These are phyloP conservation scores for Eimeria praecox DNA, from an alignment of 169 alveolate genomes.

Conservation along the genomic window DNA sequence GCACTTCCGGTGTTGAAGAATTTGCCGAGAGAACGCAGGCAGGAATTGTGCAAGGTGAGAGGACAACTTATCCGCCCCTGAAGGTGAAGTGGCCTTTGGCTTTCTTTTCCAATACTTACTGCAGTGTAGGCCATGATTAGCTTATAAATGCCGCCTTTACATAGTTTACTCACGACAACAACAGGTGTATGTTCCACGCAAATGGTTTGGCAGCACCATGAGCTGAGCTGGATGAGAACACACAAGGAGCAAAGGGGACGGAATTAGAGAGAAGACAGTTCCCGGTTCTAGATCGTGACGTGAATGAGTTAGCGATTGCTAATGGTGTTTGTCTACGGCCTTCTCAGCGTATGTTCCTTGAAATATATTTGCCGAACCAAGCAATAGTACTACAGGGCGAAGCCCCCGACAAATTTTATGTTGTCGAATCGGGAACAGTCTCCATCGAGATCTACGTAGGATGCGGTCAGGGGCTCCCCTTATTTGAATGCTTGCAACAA, in stretches of 20 bases:
- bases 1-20: constrained; percentile 81
- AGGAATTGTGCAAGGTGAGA: constrained; percentile 74
- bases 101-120: not conserved
- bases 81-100: not conserved
- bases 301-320: not conserved
- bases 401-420: constrained; percentile 85
- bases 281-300: not conserved
- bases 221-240: not conserved
- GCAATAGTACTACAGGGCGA: constrained; percentile 89
- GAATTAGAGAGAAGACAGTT: not conserved
- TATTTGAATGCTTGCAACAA: not conserved
- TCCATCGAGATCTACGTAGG: constrained; percentile 87
- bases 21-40: constrained; percentile 73
- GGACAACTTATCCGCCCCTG: not conserved
- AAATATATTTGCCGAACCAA: constrained; percentile 83
- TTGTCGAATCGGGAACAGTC: constrained; percentile 88
- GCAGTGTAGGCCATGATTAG: not conserved
- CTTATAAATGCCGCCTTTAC: not conserved
- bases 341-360: constrained; percentile 78
- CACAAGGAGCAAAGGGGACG: not conserved
- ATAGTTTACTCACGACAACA: not conserved
- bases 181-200: not conserved
- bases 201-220: not conserved
- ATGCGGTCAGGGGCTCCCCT: constrained; percentile 58
- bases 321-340: not conserved